Evolutionary conservation across 1,284 basidiomycete species (phyloP), one percentile per base, ranked within the genome.

Genomic region (Microstroma glucosiphilum): DNA sequence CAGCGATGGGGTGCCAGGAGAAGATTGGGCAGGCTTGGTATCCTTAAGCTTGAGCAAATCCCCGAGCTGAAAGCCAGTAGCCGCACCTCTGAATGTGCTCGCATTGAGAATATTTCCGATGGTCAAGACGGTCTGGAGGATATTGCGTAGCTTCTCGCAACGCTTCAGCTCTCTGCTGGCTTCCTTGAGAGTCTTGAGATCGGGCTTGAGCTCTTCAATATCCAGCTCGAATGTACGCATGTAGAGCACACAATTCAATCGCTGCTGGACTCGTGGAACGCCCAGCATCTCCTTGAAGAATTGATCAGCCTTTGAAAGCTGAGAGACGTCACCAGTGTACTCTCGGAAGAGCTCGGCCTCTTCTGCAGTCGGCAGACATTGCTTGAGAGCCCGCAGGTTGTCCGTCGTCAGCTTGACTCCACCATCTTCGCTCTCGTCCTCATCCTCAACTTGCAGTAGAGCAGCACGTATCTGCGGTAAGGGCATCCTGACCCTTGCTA

Each of bases 101-200:
- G 84, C 85, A 75, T 96, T 96, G 64, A 94, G 78, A 1, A 85
- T 84, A 76, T 94, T 96, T 0, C 92, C 92, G 7, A 94, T 82
- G 6, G 83, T 81, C 17, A 94, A 82, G 1, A 92, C 84, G 12
- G 70, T 72, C 49, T 69, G 63, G n/a, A 94, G 80, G 0, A 89
- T 84, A 57, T 83, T 82, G 79, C 86, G 88, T 80, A 93, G 88
- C 69, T 84, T 85, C 11, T 68, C 65, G 4, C 89, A 91, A 0
- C 80, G 77, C n/a, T 84, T 85, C n/a, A 94, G 78, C 75, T 94
- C 89, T 30, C 82, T 82, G 42, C 86, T 87, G 0, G 90, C 90
- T 64, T 85, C 84, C 56, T 86, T 84, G n/a, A 94, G 76, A 17
- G 87, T 87, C 67, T 87, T 85, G 13, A 94, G 78, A 66, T 94